Evolutionary conservation across 2,329 filamentous ascomycete genomes (phyloP).

Genomic region (Gyromitra esculenta): DNA sequence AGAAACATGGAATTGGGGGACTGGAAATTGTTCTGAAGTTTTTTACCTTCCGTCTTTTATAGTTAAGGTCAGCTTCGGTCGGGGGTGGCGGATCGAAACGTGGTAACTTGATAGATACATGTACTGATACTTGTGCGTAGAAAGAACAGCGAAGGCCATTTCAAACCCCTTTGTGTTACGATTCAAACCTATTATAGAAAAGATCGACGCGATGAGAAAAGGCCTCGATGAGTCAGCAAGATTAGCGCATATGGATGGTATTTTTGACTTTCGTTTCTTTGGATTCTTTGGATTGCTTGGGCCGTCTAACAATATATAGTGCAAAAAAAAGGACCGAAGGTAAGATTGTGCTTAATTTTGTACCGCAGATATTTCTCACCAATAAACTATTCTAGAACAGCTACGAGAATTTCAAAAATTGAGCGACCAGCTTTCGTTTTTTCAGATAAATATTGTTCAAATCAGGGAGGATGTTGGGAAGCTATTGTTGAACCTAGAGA

Average conservation of each 20-base stretch:
- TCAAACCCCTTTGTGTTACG: constrained; percentile 7
- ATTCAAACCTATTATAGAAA: not conserved
- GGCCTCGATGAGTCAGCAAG: constrained; percentile 14
- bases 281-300: not conserved
- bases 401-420: not conserved
- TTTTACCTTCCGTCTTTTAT: not conserved
- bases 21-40: not conserved
- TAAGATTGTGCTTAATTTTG: not conserved
- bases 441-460: not conserved
- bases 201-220: not conserved
- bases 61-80: not conserved
- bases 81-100: not conserved
- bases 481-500: not conserved
- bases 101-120: no score
- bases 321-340: not conserved
- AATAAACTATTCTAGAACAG: not conserved
- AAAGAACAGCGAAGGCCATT: not conserved
- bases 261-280: not conserved
- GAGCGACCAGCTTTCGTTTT: not conserved
- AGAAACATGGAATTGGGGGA: not conserved
- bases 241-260: constrained; percentile 20
- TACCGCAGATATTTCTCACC: not conserved
- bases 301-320: not conserved
- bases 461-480: not conserved
- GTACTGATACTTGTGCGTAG: not conserved